Evolutionary conservation across 2,329 filamentous ascomycete genomes (phyloP).

Genomic region (Penicillium crustosum): DNA sequence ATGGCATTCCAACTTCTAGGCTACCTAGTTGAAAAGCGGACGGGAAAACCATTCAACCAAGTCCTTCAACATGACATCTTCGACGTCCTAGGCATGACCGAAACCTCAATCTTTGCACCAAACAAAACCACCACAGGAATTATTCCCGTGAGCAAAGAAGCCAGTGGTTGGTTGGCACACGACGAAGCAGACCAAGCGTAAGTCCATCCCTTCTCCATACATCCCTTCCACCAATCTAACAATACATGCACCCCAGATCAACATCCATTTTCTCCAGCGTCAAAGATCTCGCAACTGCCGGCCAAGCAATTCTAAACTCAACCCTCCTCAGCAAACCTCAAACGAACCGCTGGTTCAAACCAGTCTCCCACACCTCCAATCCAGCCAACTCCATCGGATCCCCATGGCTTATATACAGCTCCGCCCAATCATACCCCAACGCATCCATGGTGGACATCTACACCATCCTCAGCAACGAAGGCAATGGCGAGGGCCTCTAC

Average conservation of each 20-base stretch:
- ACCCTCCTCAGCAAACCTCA: constrained; percentile 32
- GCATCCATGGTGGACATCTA: background rate
- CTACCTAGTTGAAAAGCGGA: constrained; percentile 35
- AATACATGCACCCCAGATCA: background rate
- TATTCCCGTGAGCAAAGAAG: background rate
- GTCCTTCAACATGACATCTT: background rate
- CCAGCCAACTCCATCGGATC: background rate
- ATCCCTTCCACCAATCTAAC: background rate
- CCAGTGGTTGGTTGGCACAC: background rate
- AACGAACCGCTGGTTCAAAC: constrained; percentile 46
- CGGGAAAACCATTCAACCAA: background rate
- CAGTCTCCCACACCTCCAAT: constrained; percentile 31
- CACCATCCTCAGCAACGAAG: background rate
- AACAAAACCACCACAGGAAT: background rate
- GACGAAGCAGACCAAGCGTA: background rate
- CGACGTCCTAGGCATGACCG: background rate
- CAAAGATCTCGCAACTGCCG: background rate
- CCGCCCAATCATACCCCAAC: background rate
- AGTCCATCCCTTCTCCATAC: background rate
- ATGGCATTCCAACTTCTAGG: constrained; percentile 41
- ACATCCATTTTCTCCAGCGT: background rate
- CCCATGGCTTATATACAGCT: background rate
- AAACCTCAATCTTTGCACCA: background rate
- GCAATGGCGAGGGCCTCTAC: background rate
- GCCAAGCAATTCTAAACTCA: constrained; percentile 36